A percentile compares a stretch with the other conserved stretches of the same genome.
Conservation (phyloP, 306 rosid species). For the Carpinus viminea region DNA sequence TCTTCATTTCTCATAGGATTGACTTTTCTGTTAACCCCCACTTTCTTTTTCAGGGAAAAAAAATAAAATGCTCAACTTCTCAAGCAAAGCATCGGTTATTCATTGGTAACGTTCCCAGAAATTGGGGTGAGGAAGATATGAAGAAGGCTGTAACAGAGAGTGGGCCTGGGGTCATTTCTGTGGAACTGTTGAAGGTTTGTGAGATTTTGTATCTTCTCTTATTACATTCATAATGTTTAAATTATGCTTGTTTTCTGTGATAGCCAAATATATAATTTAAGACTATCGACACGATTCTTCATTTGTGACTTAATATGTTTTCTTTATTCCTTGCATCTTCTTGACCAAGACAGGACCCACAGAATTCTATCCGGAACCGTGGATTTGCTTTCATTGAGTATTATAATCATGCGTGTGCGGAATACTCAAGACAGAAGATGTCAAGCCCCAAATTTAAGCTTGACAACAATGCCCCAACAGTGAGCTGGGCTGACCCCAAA, state of each 20-base stretch:
- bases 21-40: conserved; percentile 4
- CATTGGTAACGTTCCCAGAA: conserved; percentile 72
- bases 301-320: conserved; percentile 19
- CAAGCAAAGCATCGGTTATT: conserved; percentile 65
- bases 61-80: conserved; percentile 59
- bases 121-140: conserved; percentile 61
- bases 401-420: conserved; percentile 71
- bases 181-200: conserved; percentile 62
- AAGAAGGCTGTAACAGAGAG: conserved; percentile 44
- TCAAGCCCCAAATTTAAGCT: conserved; percentile 66
- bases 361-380: conserved; percentile 50
- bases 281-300: neutral
- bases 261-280: neutral
- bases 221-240: conserved; percentile 10
- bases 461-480: conserved; percentile 59
- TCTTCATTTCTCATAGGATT: neutral
- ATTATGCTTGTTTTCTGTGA: neutral
- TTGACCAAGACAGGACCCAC: conserved; percentile 50
- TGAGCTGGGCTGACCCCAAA: conserved; percentile 77
- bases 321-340: conserved; percentile 15
- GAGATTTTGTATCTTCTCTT: neutral
- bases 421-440: conserved; percentile 67
- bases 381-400: conserved; percentile 69
- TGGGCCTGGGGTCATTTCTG: conserved; percentile 69
- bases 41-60: conserved; percentile 48